Conservation (phyloP, 1,284 basidiomycete species). For the Leccinum ponderosum region DNA sequence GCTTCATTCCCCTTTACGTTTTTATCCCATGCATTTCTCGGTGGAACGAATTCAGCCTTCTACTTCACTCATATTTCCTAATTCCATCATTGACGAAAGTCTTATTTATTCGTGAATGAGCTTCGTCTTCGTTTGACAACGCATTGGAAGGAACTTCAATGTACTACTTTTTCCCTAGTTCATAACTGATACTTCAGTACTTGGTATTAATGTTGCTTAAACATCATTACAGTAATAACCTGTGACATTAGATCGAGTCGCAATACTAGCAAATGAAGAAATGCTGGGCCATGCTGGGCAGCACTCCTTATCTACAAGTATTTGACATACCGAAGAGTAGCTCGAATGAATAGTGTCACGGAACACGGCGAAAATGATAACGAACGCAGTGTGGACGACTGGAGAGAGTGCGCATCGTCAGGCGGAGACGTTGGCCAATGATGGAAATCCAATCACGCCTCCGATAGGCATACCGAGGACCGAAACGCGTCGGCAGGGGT, state of each 20-base stretch:
- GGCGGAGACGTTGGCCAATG: not conserved
- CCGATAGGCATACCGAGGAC: not conserved
- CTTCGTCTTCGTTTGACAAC: constrained; percentile 14
- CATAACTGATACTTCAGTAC: constrained; percentile 24
- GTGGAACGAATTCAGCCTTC: constrained; percentile 17
- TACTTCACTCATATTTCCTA: constrained; percentile 6
- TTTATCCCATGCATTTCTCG: constrained; percentile 7
- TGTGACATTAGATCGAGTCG: constrained; percentile 13
- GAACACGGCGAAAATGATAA: not conserved
- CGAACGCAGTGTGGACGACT: not conserved
- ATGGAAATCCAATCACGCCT: not conserved
- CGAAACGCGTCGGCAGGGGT: not conserved
- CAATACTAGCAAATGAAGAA: not conserved
- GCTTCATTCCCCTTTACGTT: constrained; percentile 24
- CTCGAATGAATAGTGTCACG: not conserved
- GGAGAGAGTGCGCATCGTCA: not conserved
- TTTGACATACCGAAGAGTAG: not conserved
- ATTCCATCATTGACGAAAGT: constrained; percentile 8
- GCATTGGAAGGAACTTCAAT: constrained; percentile 30
- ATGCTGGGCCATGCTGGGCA: not conserved
- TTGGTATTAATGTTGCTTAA: constrained; percentile 38
- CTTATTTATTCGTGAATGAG: constrained; percentile 31
- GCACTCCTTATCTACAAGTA: not conserved
- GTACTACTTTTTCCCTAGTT: constrained; percentile 32
- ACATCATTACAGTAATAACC: constrained; percentile 30